Conservation (phyloP, 2,329 filamentous ascomycete species). For the Fusarium sp. region DNA sequence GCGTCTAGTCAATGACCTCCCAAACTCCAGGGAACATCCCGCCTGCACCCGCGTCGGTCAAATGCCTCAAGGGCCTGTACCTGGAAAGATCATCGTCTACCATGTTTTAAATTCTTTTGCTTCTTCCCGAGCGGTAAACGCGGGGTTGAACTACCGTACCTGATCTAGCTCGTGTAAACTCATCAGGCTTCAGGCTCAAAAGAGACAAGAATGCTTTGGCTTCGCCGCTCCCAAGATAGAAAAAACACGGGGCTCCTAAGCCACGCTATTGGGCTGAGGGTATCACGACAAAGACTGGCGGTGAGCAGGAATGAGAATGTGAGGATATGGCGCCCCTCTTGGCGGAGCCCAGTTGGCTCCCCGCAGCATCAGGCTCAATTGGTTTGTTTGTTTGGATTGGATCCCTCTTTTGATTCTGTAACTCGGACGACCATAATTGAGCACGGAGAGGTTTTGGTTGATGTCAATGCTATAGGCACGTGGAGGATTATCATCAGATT, state of each 20-base stretch:
- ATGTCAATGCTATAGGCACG: constrained; percentile 9
- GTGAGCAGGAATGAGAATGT: constrained; percentile 20
- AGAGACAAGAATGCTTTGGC: not conserved
- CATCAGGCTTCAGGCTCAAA: not conserved
- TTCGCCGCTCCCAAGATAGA: constrained; percentile 37
- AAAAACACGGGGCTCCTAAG: constrained; percentile 18
- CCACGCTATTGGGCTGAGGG: constrained; percentile 33
- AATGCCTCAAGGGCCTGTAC: constrained; percentile 30
- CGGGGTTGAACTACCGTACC: constrained; percentile 32
- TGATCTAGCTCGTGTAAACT: constrained; percentile 8
- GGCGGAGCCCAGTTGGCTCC: constrained; percentile 16
- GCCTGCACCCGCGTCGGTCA: constrained; percentile 30
- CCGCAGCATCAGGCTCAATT: constrained; percentile 25
- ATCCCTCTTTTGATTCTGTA: constrained; percentile 16
- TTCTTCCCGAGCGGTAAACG: constrained; percentile 37
- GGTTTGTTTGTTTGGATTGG: constrained; percentile 34
- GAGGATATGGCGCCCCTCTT: constrained; percentile 4
- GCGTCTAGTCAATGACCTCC: constrained; percentile 7
- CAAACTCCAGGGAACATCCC: constrained; percentile 32
- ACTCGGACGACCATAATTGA: constrained; percentile 27
- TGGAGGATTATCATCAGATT: constrained; percentile 15
- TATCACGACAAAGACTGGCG: constrained; percentile 34
- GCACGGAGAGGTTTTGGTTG: constrained; percentile 6
- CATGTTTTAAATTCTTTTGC: constrained; percentile 18
- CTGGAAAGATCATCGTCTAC: constrained; percentile 27